phyloP scores from a whole-genome alignment of 1,284 basidiomycete species.

The Apiotrichum domesticum region DNA sequence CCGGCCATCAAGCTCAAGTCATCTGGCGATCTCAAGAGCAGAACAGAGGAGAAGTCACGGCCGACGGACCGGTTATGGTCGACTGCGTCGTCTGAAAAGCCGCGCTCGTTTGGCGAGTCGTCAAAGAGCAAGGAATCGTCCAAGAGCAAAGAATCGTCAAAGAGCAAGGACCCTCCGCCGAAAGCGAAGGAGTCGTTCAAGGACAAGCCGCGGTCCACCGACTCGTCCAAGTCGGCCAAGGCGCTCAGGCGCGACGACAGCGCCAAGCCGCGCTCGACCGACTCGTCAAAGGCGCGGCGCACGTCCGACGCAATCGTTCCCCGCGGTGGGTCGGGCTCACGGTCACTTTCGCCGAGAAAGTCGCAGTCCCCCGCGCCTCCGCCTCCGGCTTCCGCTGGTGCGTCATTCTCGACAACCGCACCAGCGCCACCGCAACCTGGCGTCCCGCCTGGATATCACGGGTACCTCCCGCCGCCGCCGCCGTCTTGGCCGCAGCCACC shows the following conservation, averaged over 20 bases:
- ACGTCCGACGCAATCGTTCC: neutral
- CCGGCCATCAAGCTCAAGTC: slow-evolving; percentile 5
- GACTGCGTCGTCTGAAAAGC: no score
- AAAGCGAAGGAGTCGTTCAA: neutral
- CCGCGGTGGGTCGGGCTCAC: neutral
- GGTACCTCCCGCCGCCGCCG: slow-evolving; percentile 36
- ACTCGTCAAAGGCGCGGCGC: slow-evolving; percentile 1
- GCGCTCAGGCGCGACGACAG: neutral
- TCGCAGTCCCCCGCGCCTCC: neutral
- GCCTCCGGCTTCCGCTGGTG: neutral
- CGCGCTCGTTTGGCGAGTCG: no score
- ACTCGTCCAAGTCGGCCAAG: neutral
- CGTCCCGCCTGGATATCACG: slow-evolving; percentile 17
- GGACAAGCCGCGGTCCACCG: slow-evolving; percentile 3
- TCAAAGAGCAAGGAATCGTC: no score
- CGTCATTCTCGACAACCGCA: slow-evolving; percentile 4
- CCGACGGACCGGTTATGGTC: no score
- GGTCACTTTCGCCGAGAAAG: slow-evolving; percentile 1
- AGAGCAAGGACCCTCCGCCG: no score
- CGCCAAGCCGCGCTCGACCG: neutral
- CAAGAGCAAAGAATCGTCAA: no score
- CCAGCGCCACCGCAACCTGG: neutral
- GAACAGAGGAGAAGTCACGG: no score
- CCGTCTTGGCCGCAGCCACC: slow-evolving; percentile 36
- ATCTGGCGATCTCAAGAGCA: neutral